Evolutionary conservation across 345 rosid genomes (phyloP).

Genomic region (Pistacia atlantica): DNA sequence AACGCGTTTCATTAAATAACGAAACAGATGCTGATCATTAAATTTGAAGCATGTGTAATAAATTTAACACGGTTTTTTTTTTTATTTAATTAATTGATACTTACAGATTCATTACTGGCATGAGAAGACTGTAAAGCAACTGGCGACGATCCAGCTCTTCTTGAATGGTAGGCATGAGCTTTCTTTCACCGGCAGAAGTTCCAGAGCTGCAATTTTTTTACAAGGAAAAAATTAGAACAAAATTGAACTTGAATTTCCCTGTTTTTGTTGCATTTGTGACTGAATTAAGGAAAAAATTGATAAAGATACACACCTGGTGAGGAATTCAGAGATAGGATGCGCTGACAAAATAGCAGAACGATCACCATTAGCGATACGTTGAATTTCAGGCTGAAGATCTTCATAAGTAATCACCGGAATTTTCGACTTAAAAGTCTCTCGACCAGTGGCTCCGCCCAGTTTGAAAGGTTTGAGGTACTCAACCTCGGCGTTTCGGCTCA

Average conservation of each 20-base stretch:
- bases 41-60: constrained; percentile 4
- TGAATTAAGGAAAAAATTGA: too few species aligned
- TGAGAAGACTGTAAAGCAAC: constrained; percentile 82
- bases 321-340: constrained; percentile 91
- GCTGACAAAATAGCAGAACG: constrained; percentile 81
- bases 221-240: not conserved
- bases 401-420: constrained; percentile 82
- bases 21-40: constrained; percentile 2
- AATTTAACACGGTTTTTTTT: not conserved
- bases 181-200: constrained; percentile 98
- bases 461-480: constrained; percentile 70
- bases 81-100: constrained; percentile 21
- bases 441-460: constrained; percentile 65
- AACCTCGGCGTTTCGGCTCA: constrained; percentile 57
- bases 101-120: constrained; percentile 99
- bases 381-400: constrained; percentile 84
- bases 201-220: constrained; percentile 66
- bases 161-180: constrained; percentile 88
- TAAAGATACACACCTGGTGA: constrained; percentile 61
- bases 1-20: constrained; percentile 20
- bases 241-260: not conserved
- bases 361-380: constrained; percentile 93
- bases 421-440: constrained; percentile 64
- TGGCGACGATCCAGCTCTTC: constrained; percentile 96
- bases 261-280: not conserved